These are phyloP conservation scores for Salvia miltiorrhiza DNA, from an alignment of 257 asterid genomes.

Conservation along the genomic window DNA sequence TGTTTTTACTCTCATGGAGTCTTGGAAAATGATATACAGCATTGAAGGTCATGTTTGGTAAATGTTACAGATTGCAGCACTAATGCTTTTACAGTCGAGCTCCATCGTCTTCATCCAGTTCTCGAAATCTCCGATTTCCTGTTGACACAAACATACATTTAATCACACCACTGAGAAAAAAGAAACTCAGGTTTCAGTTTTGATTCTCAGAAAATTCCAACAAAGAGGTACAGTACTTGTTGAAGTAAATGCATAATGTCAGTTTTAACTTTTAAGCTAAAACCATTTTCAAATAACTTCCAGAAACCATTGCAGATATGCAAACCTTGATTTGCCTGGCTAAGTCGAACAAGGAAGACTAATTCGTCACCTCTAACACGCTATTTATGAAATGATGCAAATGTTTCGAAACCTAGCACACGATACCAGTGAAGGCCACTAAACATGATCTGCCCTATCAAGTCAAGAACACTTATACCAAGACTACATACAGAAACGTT, in stretches of 20 bases:
- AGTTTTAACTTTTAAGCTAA: background rate
- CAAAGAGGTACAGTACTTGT: background rate
- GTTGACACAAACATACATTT: constrained; percentile 3
- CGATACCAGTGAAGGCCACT: background rate
- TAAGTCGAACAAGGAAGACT: background rate
- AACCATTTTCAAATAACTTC: background rate
- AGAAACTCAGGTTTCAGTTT: background rate
- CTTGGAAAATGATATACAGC: constrained; percentile 4
- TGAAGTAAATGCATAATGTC: too few species aligned
- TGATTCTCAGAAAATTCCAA: background rate
- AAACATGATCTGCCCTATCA: background rate
- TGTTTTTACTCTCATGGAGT: background rate
- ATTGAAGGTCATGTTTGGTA: constrained; percentile 48
- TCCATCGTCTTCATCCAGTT: constrained; percentile 99
- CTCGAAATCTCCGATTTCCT: constrained; percentile 99
- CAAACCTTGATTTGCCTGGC: background rate
- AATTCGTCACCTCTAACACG: background rate
- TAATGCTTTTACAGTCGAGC: constrained; percentile 84
- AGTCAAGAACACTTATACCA: background rate
- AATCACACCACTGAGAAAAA: background rate
- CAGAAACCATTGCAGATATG: background rate
- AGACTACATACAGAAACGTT: background rate
- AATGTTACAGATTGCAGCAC: constrained; percentile 82
- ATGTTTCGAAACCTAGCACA: background rate
- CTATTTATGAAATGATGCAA: background rate